phyloP scores from a whole-genome alignment of 176 grass and related monocot genomes.

The Phragmites australis region DNA sequence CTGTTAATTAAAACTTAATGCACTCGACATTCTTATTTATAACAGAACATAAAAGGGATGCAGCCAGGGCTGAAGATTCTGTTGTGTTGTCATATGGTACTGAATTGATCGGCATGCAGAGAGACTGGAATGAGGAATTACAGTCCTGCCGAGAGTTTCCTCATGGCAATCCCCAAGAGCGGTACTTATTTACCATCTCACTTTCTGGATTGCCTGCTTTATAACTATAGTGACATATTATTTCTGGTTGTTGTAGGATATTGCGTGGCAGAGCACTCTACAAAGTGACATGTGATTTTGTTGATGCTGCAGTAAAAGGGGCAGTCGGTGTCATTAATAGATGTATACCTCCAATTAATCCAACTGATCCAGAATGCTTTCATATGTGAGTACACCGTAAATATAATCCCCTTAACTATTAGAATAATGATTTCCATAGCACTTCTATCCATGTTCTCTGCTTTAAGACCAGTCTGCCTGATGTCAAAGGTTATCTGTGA shows the following conservation, averaged over 20 bases:
- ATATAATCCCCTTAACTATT: not conserved
- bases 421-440: not conserved
- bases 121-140: conserved; percentile 98
- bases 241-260: conserved; percentile 62
- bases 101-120: conserved; percentile 97
- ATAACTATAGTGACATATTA: conserved; percentile 24
- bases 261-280: conserved; percentile 94
- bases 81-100: conserved; percentile 84
- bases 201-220: conserved; percentile 21
- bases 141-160: conserved; percentile 97
- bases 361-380: conserved; percentile 99
- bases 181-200: conserved; percentile 48
- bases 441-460: not conserved
- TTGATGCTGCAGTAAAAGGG: conserved; percentile 97
- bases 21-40: conserved; percentile 5
- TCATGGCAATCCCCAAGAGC: conserved; percentile 87
- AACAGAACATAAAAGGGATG: conserved; percentile 85
- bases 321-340: conserved; percentile 96
- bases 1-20: conserved; percentile 6
- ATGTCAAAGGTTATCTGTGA: not conserved
- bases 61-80: conserved; percentile 86
- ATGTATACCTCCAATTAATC: conserved; percentile 97
- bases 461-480: not conserved
- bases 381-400: conserved; percentile 80
- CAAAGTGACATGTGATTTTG: conserved; percentile 98